phyloP scores from a whole-genome alignment of 208 protist genomes.

The Wallacemonas sp. region DNA sequence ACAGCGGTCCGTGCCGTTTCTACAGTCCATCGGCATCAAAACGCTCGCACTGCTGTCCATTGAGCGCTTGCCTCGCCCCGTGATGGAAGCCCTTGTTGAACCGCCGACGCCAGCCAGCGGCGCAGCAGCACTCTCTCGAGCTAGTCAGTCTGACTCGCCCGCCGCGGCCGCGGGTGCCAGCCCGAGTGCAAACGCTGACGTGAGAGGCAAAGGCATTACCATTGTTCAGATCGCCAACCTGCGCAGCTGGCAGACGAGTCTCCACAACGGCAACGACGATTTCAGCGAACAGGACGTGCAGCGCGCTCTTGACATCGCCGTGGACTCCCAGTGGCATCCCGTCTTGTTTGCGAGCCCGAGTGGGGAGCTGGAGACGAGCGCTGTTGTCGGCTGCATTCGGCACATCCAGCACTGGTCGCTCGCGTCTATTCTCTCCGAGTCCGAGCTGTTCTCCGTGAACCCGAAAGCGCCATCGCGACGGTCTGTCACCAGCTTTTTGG shows the following conservation, averaged over 20 bases:
- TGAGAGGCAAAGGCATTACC: slow-evolving; percentile 29
- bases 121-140: too few relatives aligned
- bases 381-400: slow-evolving; percentile 86
- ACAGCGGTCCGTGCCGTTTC: slow-evolving; percentile 61
- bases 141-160: too few relatives aligned
- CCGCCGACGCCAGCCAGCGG: too few relatives aligned
- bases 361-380: slow-evolving; percentile 86
- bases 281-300: slow-evolving; percentile 73
- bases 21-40: slow-evolving; percentile 76
- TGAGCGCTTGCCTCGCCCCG: slow-evolving; percentile 63
- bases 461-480: slow-evolving; percentile 33
- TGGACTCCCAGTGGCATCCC: slow-evolving; percentile 85
- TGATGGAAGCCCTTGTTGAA: slow-evolving; percentile 34
- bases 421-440: slow-evolving; percentile 75
- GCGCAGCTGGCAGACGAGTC: slow-evolving; percentile 63
- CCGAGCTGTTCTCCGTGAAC: slow-evolving; percentile 71
- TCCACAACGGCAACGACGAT: slow-evolving; percentile 52
- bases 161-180: background rate
- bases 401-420: slow-evolving; percentile 85
- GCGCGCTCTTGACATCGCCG: slow-evolving; percentile 74
- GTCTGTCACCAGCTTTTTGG: slow-evolving; percentile 70
- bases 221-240: slow-evolving; percentile 64
- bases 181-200: too few relatives aligned
- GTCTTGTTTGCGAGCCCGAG: slow-evolving; percentile 87
- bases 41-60: slow-evolving; percentile 83